These are phyloP conservation scores for Lachancea dasiensis DNA, from an alignment of 805 yeast genomes.

Conservation along the genomic window DNA sequence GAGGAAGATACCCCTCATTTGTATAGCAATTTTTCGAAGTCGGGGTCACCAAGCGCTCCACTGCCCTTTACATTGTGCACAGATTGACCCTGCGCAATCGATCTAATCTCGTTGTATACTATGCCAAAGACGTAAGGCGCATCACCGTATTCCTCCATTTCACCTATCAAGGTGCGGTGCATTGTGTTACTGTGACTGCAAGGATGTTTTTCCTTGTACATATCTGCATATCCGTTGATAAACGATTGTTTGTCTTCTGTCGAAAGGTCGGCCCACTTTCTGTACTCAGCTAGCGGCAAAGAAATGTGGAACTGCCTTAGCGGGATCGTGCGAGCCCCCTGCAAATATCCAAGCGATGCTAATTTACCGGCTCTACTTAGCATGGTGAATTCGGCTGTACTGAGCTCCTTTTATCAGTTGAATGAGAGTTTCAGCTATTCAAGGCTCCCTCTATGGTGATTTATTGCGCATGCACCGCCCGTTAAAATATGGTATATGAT, in stretches of 20 bases:
- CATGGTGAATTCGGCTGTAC: no score
- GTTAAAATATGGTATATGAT: no score
- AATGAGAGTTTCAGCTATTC: no score
- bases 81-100: conserved; percentile 19
- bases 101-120: conserved; percentile 33
- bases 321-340: background rate
- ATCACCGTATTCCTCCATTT: conserved; percentile 35
- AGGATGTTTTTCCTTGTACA: conserved; percentile 32
- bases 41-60: conserved; percentile 22
- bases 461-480: no score
- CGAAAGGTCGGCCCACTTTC: conserved; percentile 30
- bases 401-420: no score
- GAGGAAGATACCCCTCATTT: background rate
- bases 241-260: conserved; percentile 26
- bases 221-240: conserved; percentile 25
- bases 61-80: conserved; percentile 18
- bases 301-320: background rate
- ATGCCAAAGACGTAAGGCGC: conserved; percentile 36
- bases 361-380: no score
- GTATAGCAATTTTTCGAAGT: conserved; percentile 15
- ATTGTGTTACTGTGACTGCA: conserved; percentile 33
- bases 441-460: no score
- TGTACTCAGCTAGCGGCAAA: conserved; percentile 11
- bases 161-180: conserved; percentile 32
- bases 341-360: no score